These are phyloP conservation scores for Hansenula lynferdii DNA, from an alignment of 1,139 yeast species.

Conservation along the genomic window DNA sequence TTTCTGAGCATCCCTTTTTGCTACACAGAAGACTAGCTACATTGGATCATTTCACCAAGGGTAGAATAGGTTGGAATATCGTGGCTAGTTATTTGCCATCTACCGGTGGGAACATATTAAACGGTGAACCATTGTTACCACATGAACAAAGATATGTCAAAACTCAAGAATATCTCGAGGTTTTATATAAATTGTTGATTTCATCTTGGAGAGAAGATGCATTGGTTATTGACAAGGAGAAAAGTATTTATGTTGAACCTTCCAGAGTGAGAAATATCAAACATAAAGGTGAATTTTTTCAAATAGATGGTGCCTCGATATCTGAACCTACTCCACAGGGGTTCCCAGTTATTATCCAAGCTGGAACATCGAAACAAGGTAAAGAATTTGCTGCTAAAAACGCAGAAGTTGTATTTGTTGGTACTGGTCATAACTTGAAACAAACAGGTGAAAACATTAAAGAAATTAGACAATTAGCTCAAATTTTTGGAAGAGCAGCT, in stretches of 20 bases:
- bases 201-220: slow-evolving; percentile 41
- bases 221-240: slow-evolving; percentile 25
- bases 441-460: slow-evolving; percentile 12
- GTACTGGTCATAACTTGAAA: slow-evolving; percentile 19
- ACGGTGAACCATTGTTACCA: slow-evolving; percentile 28
- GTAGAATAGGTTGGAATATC: slow-evolving; percentile 41
- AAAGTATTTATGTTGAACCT: slow-evolving; percentile 31
- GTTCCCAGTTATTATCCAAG: slow-evolving; percentile 38
- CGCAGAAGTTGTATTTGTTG: slow-evolving; percentile 26
- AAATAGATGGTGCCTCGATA: slow-evolving; percentile 35
- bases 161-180: slow-evolving; percentile 36
- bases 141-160: slow-evolving; percentile 36
- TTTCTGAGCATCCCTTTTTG: slow-evolving; percentile 37
- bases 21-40: slow-evolving; percentile 36
- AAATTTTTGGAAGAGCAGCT: neutral
- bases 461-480: neutral
- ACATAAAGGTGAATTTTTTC: slow-evolving; percentile 33
- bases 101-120: slow-evolving; percentile 34
- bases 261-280: slow-evolving; percentile 32
- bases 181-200: slow-evolving; percentile 33
- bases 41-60: slow-evolving; percentile 35
- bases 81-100: slow-evolving; percentile 36
- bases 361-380: slow-evolving; percentile 40
- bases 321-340: slow-evolving; percentile 39
- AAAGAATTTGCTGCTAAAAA: slow-evolving; percentile 38